A percentile compares a stretch with the other conserved stretches of the same genome.
Conservation (phyloP, 169 alveolate genomes). For the Eimeria acervulina region DNA sequence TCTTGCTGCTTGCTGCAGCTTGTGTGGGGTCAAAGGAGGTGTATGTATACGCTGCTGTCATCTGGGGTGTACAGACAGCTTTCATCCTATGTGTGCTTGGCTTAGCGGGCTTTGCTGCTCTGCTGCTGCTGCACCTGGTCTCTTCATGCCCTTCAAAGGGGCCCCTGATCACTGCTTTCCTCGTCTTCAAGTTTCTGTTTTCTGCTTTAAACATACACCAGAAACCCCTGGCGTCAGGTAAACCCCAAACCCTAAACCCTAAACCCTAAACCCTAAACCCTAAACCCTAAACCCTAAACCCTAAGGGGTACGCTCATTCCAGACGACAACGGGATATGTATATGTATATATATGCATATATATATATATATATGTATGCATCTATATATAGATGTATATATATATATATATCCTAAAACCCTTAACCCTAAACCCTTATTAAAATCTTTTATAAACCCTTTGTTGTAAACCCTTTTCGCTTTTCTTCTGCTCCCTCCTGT, state of each 20-base stretch:
- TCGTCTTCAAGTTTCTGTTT: conserved; percentile 37
- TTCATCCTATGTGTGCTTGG: conserved; percentile 91
- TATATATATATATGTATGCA: too few relatives aligned
- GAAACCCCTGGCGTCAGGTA: conserved; percentile 34
- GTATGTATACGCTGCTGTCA: conserved; percentile 82
- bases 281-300: not conserved
- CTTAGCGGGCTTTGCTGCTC: conserved; percentile 85
- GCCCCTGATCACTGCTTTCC: conserved; percentile 82
- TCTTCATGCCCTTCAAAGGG: conserved; percentile 51
- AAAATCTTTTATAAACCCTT: not conserved
- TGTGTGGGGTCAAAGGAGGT: conserved; percentile 80
- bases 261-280: too few relatives aligned
- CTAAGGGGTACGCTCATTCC: too few relatives aligned
- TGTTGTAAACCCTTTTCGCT: too few relatives aligned
- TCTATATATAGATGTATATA: too few relatives aligned
- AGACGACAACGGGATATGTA: too few relatives aligned
- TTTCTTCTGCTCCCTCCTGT: not conserved
- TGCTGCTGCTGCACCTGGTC: conserved; percentile 49
- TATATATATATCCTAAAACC: too few relatives aligned
- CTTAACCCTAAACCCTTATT: not conserved
- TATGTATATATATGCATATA: too few relatives aligned
- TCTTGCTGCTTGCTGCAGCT: conserved; percentile 17
- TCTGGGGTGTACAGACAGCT: conserved; percentile 84
- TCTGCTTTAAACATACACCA: conserved; percentile 82
- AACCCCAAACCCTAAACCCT: not conserved